phyloP scores from a whole-genome alignment of 1,284 basidiomycete genomes.

The Ceratobasidium sp. region DNA sequence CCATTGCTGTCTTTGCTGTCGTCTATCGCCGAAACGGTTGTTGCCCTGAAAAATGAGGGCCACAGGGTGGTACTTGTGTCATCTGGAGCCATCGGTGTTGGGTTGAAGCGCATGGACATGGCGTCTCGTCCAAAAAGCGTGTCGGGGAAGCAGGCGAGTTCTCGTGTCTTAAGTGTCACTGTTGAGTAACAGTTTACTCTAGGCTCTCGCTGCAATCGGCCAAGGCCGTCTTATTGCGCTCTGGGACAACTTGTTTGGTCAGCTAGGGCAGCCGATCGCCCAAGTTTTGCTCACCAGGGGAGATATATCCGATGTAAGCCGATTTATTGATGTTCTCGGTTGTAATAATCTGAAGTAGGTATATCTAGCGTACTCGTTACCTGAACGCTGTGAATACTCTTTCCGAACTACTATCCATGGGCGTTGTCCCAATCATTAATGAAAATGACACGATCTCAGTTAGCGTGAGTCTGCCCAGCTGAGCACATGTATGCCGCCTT shows the following conservation, averaged over 20 bases:
- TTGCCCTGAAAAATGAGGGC: slow-evolving; percentile 76
- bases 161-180: background rate
- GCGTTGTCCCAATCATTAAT: slow-evolving; percentile 93
- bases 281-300: slow-evolving; percentile 93
- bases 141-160: slow-evolving; percentile 82
- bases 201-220: slow-evolving; percentile 96
- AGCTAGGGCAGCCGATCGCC: slow-evolving; percentile 92
- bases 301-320: slow-evolving; percentile 89
- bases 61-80: slow-evolving; percentile 96
- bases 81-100: slow-evolving; percentile 96
- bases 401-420: slow-evolving; percentile 85
- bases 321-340: slow-evolving; percentile 3
- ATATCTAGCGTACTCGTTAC: slow-evolving; percentile 80
- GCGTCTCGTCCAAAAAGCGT: slow-evolving; percentile 81
- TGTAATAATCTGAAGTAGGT: slow-evolving; percentile 1
- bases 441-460: slow-evolving; percentile 97
- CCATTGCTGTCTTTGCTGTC: slow-evolving; percentile 91
- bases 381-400: slow-evolving; percentile 94
- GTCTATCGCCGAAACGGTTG: slow-evolving; percentile 89
- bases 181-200: slow-evolving; percentile 29
- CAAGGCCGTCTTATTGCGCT: slow-evolving; percentile 95
- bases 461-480: slow-evolving; percentile 65
- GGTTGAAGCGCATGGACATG: slow-evolving; percentile 88
- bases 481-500: slow-evolving; percentile 4
- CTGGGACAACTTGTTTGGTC: slow-evolving; percentile 95